Percentiles rank a stretch among this genome's conserved stretches.
phyloP scores from a whole-genome alignment of 352 stramenopile genomes.

The Globisporangium cederbergense region DNA sequence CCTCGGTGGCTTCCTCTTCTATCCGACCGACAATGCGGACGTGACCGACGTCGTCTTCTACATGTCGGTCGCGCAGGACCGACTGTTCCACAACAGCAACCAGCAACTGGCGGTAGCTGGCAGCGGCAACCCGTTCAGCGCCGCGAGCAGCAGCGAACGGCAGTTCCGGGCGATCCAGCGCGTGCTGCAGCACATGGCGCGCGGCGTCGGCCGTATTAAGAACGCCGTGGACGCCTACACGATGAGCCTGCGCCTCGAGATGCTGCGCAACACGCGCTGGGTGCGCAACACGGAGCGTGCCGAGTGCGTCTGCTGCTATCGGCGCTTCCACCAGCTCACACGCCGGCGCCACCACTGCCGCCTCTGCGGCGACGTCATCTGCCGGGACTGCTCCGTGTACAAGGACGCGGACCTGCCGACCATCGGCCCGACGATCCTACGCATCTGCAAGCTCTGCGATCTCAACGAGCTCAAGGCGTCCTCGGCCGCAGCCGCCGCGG shows the following conservation, averaged over 20 bases:
- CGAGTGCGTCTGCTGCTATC: constrained; percentile 62
- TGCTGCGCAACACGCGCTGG: constrained; percentile 45
- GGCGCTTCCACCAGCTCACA: constrained; percentile 63
- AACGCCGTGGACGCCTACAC: constrained; percentile 63
- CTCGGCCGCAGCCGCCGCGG: constrained; percentile 12
- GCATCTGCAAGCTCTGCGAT: constrained; percentile 65
- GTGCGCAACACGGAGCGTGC: constrained; percentile 47
- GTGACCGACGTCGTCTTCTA: constrained; percentile 78
- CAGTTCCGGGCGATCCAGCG: constrained; percentile 62
- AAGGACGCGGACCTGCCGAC: constrained; percentile 68
- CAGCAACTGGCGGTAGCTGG: constrained; percentile 18
- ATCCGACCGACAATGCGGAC: constrained; percentile 52
- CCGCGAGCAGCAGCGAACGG: constrained; percentile 35
- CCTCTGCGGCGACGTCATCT: constrained; percentile 74
- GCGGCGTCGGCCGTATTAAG: constrained; percentile 41
- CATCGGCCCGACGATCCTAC: constrained; percentile 57
- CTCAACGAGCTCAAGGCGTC: constrained; percentile 23
- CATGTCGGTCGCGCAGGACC: constrained; percentile 41
- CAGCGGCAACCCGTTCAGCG: constrained; percentile 16
- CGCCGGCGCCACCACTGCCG: constrained; percentile 74
- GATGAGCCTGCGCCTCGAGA: constrained; percentile 58
- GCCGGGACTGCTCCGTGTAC: constrained; percentile 63
- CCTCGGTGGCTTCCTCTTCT: constrained; percentile 67
- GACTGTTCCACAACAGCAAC: not conserved
- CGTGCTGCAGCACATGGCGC: constrained; percentile 55